phyloP scores from a whole-genome alignment of 2,329 filamentous ascomycete species.

The Apiospora arundinis region DNA sequence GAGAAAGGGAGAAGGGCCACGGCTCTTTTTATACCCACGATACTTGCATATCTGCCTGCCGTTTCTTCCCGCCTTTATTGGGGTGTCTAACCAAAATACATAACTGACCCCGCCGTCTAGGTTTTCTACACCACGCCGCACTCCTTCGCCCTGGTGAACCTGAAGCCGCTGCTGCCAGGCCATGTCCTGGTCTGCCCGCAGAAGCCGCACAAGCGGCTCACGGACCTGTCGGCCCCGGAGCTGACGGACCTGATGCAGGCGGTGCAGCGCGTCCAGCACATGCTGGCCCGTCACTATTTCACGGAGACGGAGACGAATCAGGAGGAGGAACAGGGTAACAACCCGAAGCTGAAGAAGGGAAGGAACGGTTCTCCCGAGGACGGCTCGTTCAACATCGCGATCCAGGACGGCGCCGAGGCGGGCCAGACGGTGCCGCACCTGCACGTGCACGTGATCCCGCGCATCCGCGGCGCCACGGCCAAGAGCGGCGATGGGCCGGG shows the following conservation, averaged over 20 bases:
- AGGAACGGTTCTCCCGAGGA: slow-evolving; percentile 48
- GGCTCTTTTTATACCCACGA: neutral
- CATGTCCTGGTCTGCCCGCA: slow-evolving; percentile 90
- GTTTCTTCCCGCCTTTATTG: neutral
- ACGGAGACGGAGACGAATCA: slow-evolving; percentile 14
- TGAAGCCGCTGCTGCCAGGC: slow-evolving; percentile 91
- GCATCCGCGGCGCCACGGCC: slow-evolving; percentile 38
- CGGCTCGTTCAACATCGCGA: slow-evolving; percentile 86
- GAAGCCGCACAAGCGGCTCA: slow-evolving; percentile 71
- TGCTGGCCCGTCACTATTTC: slow-evolving; percentile 69
- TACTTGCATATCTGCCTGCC: neutral
- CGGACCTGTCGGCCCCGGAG: slow-evolving; percentile 75
- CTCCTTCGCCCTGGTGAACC: slow-evolving; percentile 90
- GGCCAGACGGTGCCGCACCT: slow-evolving; percentile 95
- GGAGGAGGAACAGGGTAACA: neutral
- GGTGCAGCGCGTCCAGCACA: slow-evolving; percentile 80
- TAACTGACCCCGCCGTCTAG: slow-evolving; percentile 50
- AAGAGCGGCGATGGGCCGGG: slow-evolving; percentile 35
- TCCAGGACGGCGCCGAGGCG: slow-evolving; percentile 91
- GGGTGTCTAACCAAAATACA: neutral
- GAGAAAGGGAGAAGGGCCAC: neutral
- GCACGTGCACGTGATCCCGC: slow-evolving; percentile 72
- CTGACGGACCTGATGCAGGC: slow-evolving; percentile 84
- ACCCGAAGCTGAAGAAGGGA: neutral
- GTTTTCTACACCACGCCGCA: slow-evolving; percentile 84